Evolutionary conservation across 2,329 filamentous ascomycete genomes (phyloP).

Genomic region (Neofusicoccum sp.): DNA sequence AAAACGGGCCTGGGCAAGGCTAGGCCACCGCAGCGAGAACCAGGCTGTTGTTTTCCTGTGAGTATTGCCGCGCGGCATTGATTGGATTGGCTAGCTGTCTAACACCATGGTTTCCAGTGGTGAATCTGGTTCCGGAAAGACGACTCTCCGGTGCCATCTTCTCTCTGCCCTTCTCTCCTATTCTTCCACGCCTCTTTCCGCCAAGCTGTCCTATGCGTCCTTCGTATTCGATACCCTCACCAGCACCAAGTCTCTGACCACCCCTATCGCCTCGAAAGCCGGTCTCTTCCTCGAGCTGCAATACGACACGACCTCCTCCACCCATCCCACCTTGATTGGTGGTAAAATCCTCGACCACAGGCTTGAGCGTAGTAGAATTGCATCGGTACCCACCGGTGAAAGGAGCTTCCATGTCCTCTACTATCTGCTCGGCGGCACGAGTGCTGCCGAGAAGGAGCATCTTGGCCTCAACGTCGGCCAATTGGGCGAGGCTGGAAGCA

Average conservation of each 20-base stretch:
- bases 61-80: slow-evolving; percentile 40
- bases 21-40: slow-evolving; percentile 87
- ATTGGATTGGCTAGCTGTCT: neutral
- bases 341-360: slow-evolving; percentile 93
- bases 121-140: slow-evolving; percentile 95
- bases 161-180: slow-evolving; percentile 82
- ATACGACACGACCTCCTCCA: slow-evolving; percentile 84
- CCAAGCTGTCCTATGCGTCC: slow-evolving; percentile 86
- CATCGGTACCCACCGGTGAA: slow-evolving; percentile 90
- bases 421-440: slow-evolving; percentile 91
- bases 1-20: slow-evolving; percentile 75
- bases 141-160: slow-evolving; percentile 85
- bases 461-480: slow-evolving; percentile 64
- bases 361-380: slow-evolving; percentile 85
- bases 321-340: slow-evolving; percentile 84
- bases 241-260: slow-evolving; percentile 94
- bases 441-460: slow-evolving; percentile 83
- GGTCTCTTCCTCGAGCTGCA: slow-evolving; percentile 95
- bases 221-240: slow-evolving; percentile 96
- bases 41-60: slow-evolving; percentile 92
- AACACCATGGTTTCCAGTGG: slow-evolving; percentile 60
- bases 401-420: slow-evolving; percentile 96
- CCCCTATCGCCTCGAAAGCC: slow-evolving; percentile 91
- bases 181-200: slow-evolving; percentile 87
- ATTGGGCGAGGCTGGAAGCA: slow-evolving; percentile 53